phyloP scores from a whole-genome alignment of 345 rosid genomes.

The Eucalyptus victrix region DNA sequence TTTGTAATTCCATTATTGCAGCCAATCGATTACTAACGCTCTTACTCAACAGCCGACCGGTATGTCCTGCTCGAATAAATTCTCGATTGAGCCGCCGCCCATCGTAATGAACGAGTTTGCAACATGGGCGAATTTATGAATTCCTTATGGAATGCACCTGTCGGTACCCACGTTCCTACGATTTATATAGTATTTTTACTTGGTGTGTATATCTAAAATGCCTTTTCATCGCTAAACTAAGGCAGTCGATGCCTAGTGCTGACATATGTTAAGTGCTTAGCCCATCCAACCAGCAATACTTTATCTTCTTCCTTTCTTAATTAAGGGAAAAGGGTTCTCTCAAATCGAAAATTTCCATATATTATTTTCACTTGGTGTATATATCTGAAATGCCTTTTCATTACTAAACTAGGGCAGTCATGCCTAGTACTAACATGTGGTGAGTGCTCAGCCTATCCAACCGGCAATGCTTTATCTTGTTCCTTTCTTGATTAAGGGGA shows the following conservation, averaged over 20 bases:
- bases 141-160: neutral
- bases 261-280: no score
- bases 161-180: neutral
- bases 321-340: no score
- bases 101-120: neutral
- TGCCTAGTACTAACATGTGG: neutral
- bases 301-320: no score
- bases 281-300: no score
- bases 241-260: no score
- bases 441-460: neutral
- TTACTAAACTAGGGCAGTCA: neutral
- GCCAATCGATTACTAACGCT: neutral
- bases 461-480: neutral
- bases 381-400: neutral
- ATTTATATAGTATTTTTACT: neutral
- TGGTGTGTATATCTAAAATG: neutral
- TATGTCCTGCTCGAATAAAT: neutral
- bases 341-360: no score
- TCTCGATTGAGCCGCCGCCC: neutral
- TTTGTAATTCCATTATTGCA: neutral
- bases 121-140: neutral
- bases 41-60: neutral
- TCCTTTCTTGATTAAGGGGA: neutral
- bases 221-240: no score
- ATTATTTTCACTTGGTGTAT: neutral